A percentile compares a stretch with the other conserved stretches of the same genome.
phyloP scores from a whole-genome alignment of 1,139 yeast genomes.

The Casaregolazyma suthepensis region DNA sequence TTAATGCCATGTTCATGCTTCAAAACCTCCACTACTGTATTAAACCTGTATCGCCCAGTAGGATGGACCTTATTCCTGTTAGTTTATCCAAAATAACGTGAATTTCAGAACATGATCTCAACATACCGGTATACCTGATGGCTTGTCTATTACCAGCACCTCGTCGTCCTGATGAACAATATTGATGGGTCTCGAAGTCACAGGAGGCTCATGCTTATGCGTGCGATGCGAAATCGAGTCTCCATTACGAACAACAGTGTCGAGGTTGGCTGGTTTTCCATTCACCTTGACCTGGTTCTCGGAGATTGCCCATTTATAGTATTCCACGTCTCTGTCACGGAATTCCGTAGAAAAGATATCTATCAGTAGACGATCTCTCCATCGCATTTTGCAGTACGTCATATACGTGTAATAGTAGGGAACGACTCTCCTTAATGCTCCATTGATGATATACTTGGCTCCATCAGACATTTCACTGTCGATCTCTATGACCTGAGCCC shows the following conservation, averaged over 20 bases:
- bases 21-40: slow-evolving; percentile 77
- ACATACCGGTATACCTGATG: slow-evolving; percentile 82
- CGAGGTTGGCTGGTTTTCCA: slow-evolving; percentile 54
- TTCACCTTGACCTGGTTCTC: slow-evolving; percentile 72
- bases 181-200: slow-evolving; percentile 60
- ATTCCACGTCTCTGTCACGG: slow-evolving; percentile 66
- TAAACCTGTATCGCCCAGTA: slow-evolving; percentile 84
- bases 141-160: slow-evolving; percentile 82
- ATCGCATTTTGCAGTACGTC: slow-evolving; percentile 85
- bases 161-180: slow-evolving; percentile 77
- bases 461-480: slow-evolving; percentile 33
- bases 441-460: slow-evolving; percentile 35
- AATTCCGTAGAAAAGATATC: slow-evolving; percentile 83
- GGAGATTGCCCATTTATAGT: slow-evolving; percentile 62
- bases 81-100: neutral
- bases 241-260: slow-evolving; percentile 70
- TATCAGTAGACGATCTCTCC: slow-evolving; percentile 75
- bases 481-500: slow-evolving; percentile 19
- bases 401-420: slow-evolving; percentile 87
- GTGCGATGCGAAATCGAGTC: slow-evolving; percentile 76
- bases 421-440: slow-evolving; percentile 56
- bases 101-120: neutral
- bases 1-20: slow-evolving; percentile 56
- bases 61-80: slow-evolving; percentile 53
- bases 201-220: slow-evolving; percentile 91